A percentile compares a stretch with the other conserved stretches of the same genome.
Evolutionary conservation across 352 stramenopile genomes (phyloP).

Genomic region (Phytophthora fragariae): DNA sequence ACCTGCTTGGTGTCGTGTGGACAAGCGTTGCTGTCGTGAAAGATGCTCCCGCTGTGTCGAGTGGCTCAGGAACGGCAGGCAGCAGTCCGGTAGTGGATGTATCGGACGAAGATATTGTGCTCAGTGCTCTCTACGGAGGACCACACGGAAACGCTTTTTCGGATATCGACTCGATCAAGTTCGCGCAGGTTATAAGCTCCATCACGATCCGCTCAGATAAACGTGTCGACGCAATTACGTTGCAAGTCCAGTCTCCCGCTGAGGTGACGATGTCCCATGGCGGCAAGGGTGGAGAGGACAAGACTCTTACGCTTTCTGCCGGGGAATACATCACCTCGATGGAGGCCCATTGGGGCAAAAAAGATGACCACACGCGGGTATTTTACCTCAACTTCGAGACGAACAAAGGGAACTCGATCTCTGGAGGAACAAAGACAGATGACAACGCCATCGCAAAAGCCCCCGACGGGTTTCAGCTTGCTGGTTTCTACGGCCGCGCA

Average conservation of each 20-base stretch:
- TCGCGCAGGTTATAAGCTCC: not conserved
- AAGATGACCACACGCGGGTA: conserved; percentile 3
- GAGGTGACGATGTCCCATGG: conserved; percentile 9
- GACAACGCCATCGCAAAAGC: not conserved
- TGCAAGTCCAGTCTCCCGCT: not conserved
- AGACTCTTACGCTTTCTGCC: not conserved
- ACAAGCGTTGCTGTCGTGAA: conserved; percentile 12
- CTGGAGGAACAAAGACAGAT: conserved; percentile 3
- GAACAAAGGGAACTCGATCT: conserved; percentile 1
- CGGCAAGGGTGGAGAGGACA: conserved; percentile 2
- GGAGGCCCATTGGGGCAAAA: conserved; percentile 8
- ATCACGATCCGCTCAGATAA: not conserved
- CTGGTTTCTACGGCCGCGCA: conserved; percentile 2
- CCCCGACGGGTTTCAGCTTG: conserved; percentile 5
- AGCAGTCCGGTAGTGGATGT: not conserved
- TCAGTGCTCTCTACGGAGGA: conserved; percentile 10
- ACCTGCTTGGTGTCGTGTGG: conserved; percentile 15
- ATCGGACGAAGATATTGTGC: conserved; percentile 15
- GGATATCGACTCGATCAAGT: conserved; percentile 6
- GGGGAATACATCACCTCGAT: conserved; percentile 9
- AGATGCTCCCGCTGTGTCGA: not conserved
- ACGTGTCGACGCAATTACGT: conserved; percentile 1
- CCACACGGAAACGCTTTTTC: conserved; percentile 12
- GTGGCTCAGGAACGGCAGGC: not conserved
- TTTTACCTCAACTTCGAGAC: conserved; percentile 12